A percentile compares a stretch with the other conserved stretches of the same genome.
Conservation (phyloP, 2,329 filamentous ascomycete genomes). For the Colletotrichum sp. region DNA sequence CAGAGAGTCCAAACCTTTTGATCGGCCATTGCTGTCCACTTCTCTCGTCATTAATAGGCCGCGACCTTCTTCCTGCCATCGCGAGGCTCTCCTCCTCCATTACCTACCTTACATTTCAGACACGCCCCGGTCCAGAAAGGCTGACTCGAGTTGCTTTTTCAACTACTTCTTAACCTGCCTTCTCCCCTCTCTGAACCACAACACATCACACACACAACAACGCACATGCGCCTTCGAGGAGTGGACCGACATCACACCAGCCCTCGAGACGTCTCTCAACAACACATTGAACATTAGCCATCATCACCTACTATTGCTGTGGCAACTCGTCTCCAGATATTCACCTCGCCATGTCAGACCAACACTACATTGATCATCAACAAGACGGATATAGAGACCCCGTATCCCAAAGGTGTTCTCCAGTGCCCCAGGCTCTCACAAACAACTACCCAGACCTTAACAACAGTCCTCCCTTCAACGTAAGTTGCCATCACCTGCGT, state of each 20-base stretch:
- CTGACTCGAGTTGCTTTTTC: slow-evolving; percentile 22
- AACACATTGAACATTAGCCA: not conserved
- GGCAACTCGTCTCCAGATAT: not conserved
- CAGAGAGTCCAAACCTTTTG: slow-evolving; percentile 3
- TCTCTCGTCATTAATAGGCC: slow-evolving; percentile 22
- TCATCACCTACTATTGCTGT: not conserved
- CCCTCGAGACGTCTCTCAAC: not conserved
- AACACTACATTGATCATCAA: slow-evolving; percentile 17
- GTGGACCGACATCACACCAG: not conserved
- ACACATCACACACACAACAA: slow-evolving; percentile 23
- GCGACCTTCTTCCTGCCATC: slow-evolving; percentile 10
- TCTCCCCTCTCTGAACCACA: not conserved
- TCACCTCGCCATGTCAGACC: slow-evolving; percentile 14
- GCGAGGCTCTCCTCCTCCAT: slow-evolving; percentile 16
- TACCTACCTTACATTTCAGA: slow-evolving; percentile 22
- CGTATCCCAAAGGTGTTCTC: slow-evolving; percentile 10
- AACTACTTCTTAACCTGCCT: slow-evolving; percentile 7
- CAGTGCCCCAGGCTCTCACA: not conserved
- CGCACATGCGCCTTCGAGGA: slow-evolving; percentile 29
- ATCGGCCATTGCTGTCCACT: slow-evolving; percentile 19
- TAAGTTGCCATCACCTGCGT: slow-evolving; percentile 25
- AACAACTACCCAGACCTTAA: slow-evolving; percentile 3
- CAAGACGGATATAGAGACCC: slow-evolving; percentile 8
- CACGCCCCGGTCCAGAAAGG: slow-evolving; percentile 32
- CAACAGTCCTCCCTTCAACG: slow-evolving; percentile 30